Base-by-base conservation (phyloP, 78 protist genomes). In the Dictyostelium purpureum region DNA sequence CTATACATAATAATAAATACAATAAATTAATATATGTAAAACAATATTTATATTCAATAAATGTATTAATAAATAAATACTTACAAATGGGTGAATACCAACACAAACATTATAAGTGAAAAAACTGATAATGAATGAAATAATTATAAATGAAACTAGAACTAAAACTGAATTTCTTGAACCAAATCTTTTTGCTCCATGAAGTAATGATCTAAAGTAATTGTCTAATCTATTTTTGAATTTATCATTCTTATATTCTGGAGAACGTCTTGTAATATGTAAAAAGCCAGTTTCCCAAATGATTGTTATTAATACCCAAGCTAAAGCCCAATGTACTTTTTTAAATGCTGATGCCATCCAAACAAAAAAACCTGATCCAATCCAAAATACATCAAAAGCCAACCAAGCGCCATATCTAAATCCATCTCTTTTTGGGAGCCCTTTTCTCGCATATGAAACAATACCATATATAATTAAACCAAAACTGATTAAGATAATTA, bases 81-180 rank as follows among this genome's bases (percentile, higher is more conserved):
- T 61, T 78, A 78, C 87, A 54, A 82, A 82, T 51, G 90, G 90
- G 42, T 71, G 77, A 37, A 71, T 38, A 40, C 71, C 79, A 82
- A 82, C 70, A 82, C 90, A 82, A 3, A 82, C 5, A 43, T 67
- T 73, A 42, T 54, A 71, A 18, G 54, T 26, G 24, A 82, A 70
- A 21, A 82, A 61, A 45, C 54, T 35, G 16, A 33, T 42, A 16
- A 82, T 40, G 14, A 67, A 82, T 35, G 90, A 59, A 16, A 57
- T 70, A 56, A 35, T 66, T 35, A 54, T 9, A 42, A 82, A 71
- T 4, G 69, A 79, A 0, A 56, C 12, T 24, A 37, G n/a, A 7
- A 69, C 57, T 6, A 71, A 11, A 2, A 26, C 0, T 26, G 47
- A 12, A 45, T 45, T 37, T 21, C n/a, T 26, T n/a, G 21, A n/a